Evolutionary conservation across 2,329 filamentous ascomycete genomes (phyloP), one percentile per base, ranked within the genome.

Genomic region (Xylaria sp.): DNA sequence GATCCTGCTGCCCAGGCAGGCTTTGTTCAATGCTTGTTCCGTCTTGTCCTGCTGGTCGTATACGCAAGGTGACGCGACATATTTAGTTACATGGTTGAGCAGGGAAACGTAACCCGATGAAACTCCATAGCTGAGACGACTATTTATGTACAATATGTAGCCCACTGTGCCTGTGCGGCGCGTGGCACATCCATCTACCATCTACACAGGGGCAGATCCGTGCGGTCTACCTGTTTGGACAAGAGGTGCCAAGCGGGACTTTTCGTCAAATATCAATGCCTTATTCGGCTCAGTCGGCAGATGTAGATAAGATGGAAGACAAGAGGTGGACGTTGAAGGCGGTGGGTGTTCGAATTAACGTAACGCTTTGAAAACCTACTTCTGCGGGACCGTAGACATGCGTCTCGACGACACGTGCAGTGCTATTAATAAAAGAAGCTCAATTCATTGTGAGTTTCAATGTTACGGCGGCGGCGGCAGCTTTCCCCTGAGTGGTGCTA

Each of bases 221-320:
- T 48, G 57, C 44, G 53, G 53, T 51, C 52, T 38, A 39, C 47
- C 44, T 45, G 44, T n/a, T 34, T 44, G 40, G 19, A 44, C 40
- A 54, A 57, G 57, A 59, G 57, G 53, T 53, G 57, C 57, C 56
- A 54, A 59, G 51, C 53, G 53, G 57, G 54, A 44, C 49, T 54
- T 54, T 52, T 39, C 8, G 18, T 43, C 39, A 21, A 18, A 34
- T 26, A 5, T 26, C 24, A 26, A 9, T 26, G 24, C 24, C 24
- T 26, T 34, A 34, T 34, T 34, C 29, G 29, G 5, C 16, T 7
- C 29, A 34, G 29, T 7, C 9, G 29, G 29, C 29, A 34, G 29
- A 11, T 34, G 29, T 34, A 11, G 29, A 34, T 34, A 34, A 34
- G 29, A 34, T 34, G 4, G 29, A 7, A 34, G 24, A n/a, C 24